A percentile compares a stretch with the other conserved stretches of the same genome.
phyloP scores from a whole-genome alignment of 2,329 filamentous ascomycete genomes.

The Scedosporium boydii region DNA sequence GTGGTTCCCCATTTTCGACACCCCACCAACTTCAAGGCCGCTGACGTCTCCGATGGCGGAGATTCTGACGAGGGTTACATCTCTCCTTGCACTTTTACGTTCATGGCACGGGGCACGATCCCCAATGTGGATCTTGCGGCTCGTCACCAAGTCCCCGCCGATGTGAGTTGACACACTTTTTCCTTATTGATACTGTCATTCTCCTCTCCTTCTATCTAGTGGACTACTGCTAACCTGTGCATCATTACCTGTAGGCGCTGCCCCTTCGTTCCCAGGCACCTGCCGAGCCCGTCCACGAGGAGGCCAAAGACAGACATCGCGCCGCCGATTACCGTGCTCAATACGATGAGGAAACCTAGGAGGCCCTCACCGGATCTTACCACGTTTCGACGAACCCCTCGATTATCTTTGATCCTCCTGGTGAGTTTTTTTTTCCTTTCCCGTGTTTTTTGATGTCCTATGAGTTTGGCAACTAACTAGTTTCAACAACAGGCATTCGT shows the following conservation, averaged over 20 bases:
- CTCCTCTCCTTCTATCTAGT: neutral
- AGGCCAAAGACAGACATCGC: neutral
- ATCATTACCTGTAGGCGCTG: neutral
- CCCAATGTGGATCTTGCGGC: too few relatives aligned
- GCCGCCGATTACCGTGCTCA: neutral
- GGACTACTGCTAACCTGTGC: too few relatives aligned
- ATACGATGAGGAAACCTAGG: neutral
- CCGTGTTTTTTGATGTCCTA: neutral
- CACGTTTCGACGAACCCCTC: neutral
- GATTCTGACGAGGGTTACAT: constrained; percentile 25
- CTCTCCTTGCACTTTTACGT: constrained; percentile 30
- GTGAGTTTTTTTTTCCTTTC: neutral
- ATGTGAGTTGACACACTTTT: too few relatives aligned
- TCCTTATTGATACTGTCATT: neutral
- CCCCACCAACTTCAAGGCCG: constrained; percentile 3
- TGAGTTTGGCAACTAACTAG: neutral
- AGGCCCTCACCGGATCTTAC: constrained; percentile 2
- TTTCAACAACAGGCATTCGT: neutral
- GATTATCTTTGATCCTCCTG: neutral
- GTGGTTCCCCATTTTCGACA: neutral
- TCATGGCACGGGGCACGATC: constrained; percentile 22
- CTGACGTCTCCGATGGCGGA: constrained; percentile 28
- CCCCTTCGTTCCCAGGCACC: neutral
- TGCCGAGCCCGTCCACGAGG: neutral
- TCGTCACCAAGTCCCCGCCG: too few relatives aligned